Conservation (phyloP, 2,329 filamentous ascomycete species). For the Gremmenia infestans region DNA sequence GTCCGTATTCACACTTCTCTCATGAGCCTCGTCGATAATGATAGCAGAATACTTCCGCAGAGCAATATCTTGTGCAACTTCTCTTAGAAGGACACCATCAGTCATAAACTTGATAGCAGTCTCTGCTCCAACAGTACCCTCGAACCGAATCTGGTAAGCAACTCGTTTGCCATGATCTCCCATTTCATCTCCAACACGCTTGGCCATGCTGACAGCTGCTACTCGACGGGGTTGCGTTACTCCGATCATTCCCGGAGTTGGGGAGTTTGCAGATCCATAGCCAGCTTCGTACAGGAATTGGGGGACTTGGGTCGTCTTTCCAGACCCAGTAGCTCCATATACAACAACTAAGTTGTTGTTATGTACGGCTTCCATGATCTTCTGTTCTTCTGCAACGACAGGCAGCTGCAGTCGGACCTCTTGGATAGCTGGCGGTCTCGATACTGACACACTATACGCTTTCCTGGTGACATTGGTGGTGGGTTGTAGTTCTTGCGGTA, state of each 20-base stretch:
- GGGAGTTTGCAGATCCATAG: conserved; percentile 72
- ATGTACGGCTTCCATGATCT: conserved; percentile 95
- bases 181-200: conserved; percentile 81
- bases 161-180: conserved; percentile 73
- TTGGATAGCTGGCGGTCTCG: conserved; percentile 69
- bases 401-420: conserved; percentile 74
- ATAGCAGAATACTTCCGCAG: conserved; percentile 88
- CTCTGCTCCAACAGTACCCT: conserved; percentile 71
- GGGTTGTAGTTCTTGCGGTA: conserved; percentile 59
- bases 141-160: conserved; percentile 92
- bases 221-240: conserved; percentile 93
- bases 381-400: conserved; percentile 91
- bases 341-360: conserved; percentile 86
- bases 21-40: conserved; percentile 94
- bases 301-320: conserved; percentile 95
- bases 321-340: conserved; percentile 91
- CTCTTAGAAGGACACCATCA: conserved; percentile 88
- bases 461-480: conserved; percentile 60
- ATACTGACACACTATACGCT: conserved; percentile 68
- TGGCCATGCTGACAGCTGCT: conserved; percentile 94
- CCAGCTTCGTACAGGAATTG: conserved; percentile 95
- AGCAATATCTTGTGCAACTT: conserved; percentile 84
- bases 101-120: conserved; percentile 99
- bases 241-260: conserved; percentile 87
- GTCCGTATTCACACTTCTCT: conserved; percentile 95